Base-by-base conservation (phyloP, 768 basidiomycete genomes). In the Trametes cingulata region DNA sequence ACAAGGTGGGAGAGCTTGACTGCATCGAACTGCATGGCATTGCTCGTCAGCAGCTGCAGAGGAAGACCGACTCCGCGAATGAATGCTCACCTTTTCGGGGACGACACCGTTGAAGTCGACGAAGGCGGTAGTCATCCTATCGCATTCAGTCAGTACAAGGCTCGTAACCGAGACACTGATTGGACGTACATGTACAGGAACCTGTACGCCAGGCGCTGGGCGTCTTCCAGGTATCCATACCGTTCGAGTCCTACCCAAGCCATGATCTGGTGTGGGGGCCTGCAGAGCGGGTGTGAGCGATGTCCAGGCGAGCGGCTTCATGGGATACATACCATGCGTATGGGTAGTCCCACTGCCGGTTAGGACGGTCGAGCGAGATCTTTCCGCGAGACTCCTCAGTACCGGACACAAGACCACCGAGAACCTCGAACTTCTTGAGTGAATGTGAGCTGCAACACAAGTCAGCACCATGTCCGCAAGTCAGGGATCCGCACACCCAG, bases 251-350 rank as follows among this genome's bases (percentile, higher is more conserved):
- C 96, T 52, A 98, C 94, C 96, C 96, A 99, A 1, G 90, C 79
- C 91, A 98, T 98, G 70, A 98, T 97, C 74, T 98, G 96, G 73
- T 98, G 95, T 49, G 95, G 92, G n/a, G 92, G 92, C 92, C 87
- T 87, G 60, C 48, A 25, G 20, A 8, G 20, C 70, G 40, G 74
- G 50, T 14, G 46, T 66, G 1, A 48, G 55, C 29, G 27, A 19
- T 41, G 13, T 17, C 22, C 9, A 8, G 10, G 10, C 4, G 13
- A 6, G 20, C 50, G 35, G 3, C 8, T 6, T 5, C 19, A 2
- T 17, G 1, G 6, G 9, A 25, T 46, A 74, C 74, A 52, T 70
- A 84, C 82, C 88, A 91, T 64, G 88, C 89, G 67, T 90, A 94
- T 78, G 94, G 96, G 74, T 95, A 95, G 72, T 95, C 96, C 97